A percentile compares a stretch with the other conserved stretches of the same genome.
These are phyloP conservation scores for Avena eriantha DNA, from an alignment of 176 grass and related monocot species.

Conservation along the genomic window DNA sequence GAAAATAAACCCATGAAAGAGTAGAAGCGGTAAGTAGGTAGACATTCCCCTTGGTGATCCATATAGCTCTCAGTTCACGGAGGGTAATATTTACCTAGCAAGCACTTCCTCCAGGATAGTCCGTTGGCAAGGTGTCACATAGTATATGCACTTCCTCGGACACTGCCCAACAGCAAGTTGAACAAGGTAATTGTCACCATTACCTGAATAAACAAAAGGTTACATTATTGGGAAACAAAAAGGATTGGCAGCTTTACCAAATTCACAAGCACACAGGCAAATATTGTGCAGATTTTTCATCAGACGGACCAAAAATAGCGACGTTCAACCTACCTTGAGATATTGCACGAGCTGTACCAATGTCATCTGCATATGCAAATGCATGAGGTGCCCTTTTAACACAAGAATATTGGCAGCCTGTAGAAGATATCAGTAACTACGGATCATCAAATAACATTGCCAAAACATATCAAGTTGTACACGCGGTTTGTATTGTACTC, in stretches of 20 bases:
- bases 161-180: slow-evolving; percentile 77
- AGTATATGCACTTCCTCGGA: slow-evolving; percentile 89
- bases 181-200: slow-evolving; percentile 65
- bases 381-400: slow-evolving; percentile 88
- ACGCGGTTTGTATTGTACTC: neutral
- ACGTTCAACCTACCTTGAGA: slow-evolving; percentile 67
- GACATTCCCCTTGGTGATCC: neutral
- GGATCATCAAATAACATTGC: slow-evolving; percentile 30
- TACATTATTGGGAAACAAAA: slow-evolving; percentile 8
- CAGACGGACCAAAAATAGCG: slow-evolving; percentile 2
- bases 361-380: slow-evolving; percentile 69
- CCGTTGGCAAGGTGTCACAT: slow-evolving; percentile 87
- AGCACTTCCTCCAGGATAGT: slow-evolving; percentile 84
- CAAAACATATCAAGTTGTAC: slow-evolving; percentile 28
- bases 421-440: slow-evolving; percentile 21
- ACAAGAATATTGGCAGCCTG: slow-evolving; percentile 97
- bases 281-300: slow-evolving; percentile 4
- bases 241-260: neutral
- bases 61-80: slow-evolving; percentile 13
- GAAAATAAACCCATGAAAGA: neutral
- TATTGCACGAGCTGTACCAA: slow-evolving; percentile 67
- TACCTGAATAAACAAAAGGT: slow-evolving; percentile 55
- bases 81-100: slow-evolving; percentile 61
- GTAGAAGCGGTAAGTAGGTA: neutral
- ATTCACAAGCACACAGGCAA: neutral